A percentile compares a stretch with the other conserved stretches of the same genome.
phyloP scores from a whole-genome alignment of 306 rosid genomes.

The Pachyrhizus erosus region DNA sequence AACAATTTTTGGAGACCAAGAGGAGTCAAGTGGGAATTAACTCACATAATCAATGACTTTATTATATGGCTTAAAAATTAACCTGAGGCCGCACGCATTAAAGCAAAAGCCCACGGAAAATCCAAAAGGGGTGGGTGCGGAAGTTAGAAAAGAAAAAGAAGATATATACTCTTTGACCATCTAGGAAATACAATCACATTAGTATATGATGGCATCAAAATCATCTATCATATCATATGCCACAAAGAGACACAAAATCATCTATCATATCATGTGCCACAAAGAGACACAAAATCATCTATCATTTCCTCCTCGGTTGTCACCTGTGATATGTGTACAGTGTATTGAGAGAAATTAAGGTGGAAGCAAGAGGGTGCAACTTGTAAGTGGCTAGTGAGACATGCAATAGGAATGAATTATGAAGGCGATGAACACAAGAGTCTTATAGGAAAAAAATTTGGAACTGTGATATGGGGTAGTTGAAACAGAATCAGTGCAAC shows the following conservation, averaged over 20 bases:
- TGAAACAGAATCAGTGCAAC: not conserved
- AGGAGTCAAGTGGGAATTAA: not conserved
- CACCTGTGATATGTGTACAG: no score
- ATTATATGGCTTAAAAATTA: not conserved
- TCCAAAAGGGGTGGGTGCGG: not conserved
- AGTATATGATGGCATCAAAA: no score
- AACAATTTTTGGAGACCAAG: no score
- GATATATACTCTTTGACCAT: not conserved
- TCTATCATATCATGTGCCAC: no score
- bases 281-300: no score
- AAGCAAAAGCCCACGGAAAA: conserved; percentile 25
- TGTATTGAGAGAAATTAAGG: no score
- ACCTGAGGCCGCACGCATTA: not conserved
- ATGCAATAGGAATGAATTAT: no score
- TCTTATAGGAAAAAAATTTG: not conserved
- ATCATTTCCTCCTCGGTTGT: no score
- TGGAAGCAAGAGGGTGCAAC: no score
- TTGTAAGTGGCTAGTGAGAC: no score
- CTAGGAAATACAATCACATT: not conserved
- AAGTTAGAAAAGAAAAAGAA: not conserved
- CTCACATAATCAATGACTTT: not conserved
- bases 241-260: no score
- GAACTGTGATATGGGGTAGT: not conserved
- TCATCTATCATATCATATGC: no score
- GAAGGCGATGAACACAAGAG: not conserved